A percentile compares a stretch with the other conserved stretches of the same genome.
These are phyloP conservation scores for Fraxinus latifolia DNA, from an alignment of 305 asterid genomes.

Conservation along the genomic window DNA sequence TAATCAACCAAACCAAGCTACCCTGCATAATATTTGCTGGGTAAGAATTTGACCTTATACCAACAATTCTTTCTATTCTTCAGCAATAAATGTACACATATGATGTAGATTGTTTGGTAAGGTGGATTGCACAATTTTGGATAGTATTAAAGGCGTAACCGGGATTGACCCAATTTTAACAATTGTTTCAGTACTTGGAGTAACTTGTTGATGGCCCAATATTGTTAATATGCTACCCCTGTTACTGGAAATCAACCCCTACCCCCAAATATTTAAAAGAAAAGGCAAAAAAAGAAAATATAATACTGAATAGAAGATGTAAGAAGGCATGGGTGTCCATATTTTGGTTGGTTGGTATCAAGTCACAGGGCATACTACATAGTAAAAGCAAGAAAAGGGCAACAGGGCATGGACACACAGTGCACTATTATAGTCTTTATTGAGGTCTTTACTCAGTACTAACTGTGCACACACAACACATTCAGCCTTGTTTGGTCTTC, in stretches of 20 bases:
- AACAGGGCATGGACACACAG: conserved; percentile 11
- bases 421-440: background rate
- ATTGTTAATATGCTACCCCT: background rate
- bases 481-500: too few relatives aligned
- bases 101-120: background rate
- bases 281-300: too few relatives aligned
- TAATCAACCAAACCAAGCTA: conserved; percentile 41
- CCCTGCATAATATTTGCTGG: conserved; percentile 18
- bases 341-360: conserved; percentile 11
- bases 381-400: conserved; percentile 16
- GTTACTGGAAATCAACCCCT: background rate
- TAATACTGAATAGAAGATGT: background rate
- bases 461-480: background rate
- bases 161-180: too few relatives aligned
- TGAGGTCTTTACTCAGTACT: background rate
- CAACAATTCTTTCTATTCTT: conserved; percentile 6
- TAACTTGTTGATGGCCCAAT: too few relatives aligned
- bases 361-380: background rate
- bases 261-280: background rate
- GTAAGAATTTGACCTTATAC: background rate
- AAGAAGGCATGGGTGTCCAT: conserved; percentile 11
- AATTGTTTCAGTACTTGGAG: too few relatives aligned
- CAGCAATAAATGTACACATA: background rate
- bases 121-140: background rate
- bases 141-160: background rate